phyloP scores from a whole-genome alignment of 148 eudicot species.

The Tetragonia tetragonoides region DNA sequence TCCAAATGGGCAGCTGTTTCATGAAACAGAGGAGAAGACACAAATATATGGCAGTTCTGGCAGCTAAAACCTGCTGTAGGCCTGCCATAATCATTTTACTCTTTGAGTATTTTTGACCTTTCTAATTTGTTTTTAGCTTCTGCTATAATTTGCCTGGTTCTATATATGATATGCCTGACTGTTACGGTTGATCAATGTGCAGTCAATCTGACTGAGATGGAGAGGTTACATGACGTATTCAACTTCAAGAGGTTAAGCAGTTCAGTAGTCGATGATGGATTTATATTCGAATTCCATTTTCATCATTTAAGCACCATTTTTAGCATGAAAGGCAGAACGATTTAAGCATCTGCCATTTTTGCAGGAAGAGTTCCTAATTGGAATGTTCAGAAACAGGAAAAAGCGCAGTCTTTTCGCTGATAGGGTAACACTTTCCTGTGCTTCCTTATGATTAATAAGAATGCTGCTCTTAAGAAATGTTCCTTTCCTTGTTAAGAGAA shows the following conservation, averaged over 20 bases:
- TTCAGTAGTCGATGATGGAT: slow-evolving; percentile 64
- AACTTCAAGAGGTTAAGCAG: slow-evolving; percentile 66
- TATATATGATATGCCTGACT: neutral
- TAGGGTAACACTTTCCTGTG: slow-evolving; percentile 31
- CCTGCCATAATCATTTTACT: neutral
- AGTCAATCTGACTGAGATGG: slow-evolving; percentile 70
- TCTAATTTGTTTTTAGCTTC: too few relatives aligned
- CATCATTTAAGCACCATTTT: neutral
- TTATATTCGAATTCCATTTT: slow-evolving; percentile 41
- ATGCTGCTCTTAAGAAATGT: neutral
- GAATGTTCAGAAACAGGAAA: slow-evolving; percentile 37
- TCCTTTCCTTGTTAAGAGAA: neutral
- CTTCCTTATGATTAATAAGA: neutral
- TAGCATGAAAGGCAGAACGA: neutral
- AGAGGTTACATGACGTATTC: slow-evolving; percentile 58
- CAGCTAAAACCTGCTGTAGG: slow-evolving; percentile 24
- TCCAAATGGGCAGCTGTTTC: slow-evolving; percentile 16
- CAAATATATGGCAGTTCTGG: slow-evolving; percentile 13
- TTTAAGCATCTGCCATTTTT: neutral
- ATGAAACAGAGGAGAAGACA: slow-evolving; percentile 5
- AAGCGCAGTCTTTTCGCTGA: slow-evolving; percentile 43
- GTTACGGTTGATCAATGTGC: slow-evolving; percentile 23
- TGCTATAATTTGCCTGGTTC: neutral
- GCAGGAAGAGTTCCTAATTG: slow-evolving; percentile 58
- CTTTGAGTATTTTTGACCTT: neutral